Base-by-base conservation (phyloP, 768 basidiomycete species). In the Naganishia antarctica region DNA sequence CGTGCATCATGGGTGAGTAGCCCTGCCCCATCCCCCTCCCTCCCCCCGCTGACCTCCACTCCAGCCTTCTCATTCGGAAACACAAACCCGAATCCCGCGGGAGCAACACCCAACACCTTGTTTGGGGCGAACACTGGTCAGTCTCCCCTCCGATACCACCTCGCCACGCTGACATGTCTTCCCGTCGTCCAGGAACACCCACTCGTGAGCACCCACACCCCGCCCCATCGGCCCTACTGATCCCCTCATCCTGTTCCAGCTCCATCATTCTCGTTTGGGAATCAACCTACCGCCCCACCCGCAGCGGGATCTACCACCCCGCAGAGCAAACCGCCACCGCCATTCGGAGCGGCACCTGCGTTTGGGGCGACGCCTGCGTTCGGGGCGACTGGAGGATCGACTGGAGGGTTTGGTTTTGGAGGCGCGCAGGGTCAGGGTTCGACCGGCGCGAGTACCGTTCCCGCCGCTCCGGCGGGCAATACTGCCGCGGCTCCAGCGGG, bases 231-330 rank as follows among this genome's bases (percentile, higher is more conserved):
- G 23, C 25, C 23, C 4, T 18, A 44, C 58, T 45, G 16, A 43
- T 28, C 34, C 44, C 34, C 28, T 4, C 44, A 8, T 23, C 18
- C 13, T n/a, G 28, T 9, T 11, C n/a, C 47, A 62, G 61, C 49
- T 12, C 53, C 53, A 29, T 16, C 37, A 32, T 63, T 63, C 43
- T 63, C 62, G 4, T 63, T 63, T 25, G 62, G 62, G 3, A 53
- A 51, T 32, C 37, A 49, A 40, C 28, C 32, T 25, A 31, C 48
- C 47, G 29, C 49, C 21, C 29, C 48, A 0, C 16, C 48, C 43
- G 61, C 48, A 15, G 12, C 26, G 4, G 40, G 40, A 11, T 51
- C 62, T 9, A 43, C 62, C 9, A 63, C 62, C 18, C 61, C 61
- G 4, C 61, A 49, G 18, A 18, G 47, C 34, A 63, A 63, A 49